A percentile compares a stretch with the other conserved stretches of the same genome.
These are phyloP conservation scores for Wallacemonas sp. DNA, from an alignment of 208 protist genomes.

Conservation along the genomic window DNA sequence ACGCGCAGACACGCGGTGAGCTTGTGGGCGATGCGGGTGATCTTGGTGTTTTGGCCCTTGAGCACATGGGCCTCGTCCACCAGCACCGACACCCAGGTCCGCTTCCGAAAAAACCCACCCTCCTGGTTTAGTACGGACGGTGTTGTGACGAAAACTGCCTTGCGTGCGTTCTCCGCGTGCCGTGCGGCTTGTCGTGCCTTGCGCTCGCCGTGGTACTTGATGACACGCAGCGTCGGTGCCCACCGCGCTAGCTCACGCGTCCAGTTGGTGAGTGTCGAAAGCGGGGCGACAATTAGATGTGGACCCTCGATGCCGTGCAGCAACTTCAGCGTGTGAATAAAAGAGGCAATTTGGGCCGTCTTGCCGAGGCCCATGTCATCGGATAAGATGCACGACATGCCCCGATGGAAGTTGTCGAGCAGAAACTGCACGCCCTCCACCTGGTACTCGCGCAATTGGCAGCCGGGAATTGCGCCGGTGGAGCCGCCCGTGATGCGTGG, in stretches of 20 bases:
- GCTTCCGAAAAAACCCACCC: constrained; percentile 72
- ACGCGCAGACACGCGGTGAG: constrained; percentile 81
- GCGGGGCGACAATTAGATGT: constrained; percentile 95
- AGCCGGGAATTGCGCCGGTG: constrained; percentile 37
- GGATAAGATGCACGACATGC: constrained; percentile 90
- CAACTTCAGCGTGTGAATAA: constrained; percentile 80
- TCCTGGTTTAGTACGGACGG: constrained; percentile 93
- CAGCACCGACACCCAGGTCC: constrained; percentile 91
- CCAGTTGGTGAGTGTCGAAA: constrained; percentile 96
- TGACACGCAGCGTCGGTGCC: constrained; percentile 89
- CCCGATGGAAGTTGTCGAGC: constrained; percentile 78
- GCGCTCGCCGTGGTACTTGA: constrained; percentile 92
- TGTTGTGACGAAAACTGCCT: constrained; percentile 96
- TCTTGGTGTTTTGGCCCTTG: constrained; percentile 77
- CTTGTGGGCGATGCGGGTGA: constrained; percentile 61
- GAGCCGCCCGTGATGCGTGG: constrained; percentile 24
- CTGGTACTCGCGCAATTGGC: constrained; percentile 92
- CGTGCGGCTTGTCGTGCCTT: constrained; percentile 36
- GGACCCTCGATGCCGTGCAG: constrained; percentile 87
- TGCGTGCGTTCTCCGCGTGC: constrained; percentile 19
- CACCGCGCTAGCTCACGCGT: constrained; percentile 85
- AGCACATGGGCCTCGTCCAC: constrained; percentile 98
- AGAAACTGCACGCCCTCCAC: constrained; percentile 97
- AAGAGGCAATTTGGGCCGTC: constrained; percentile 95
- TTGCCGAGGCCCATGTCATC: constrained; percentile 99